Percentiles rank a stretch among this genome's conserved stretches.
phyloP scores from a whole-genome alignment of 1,284 basidiomycete genomes.

The Malassezia obtusa region DNA sequence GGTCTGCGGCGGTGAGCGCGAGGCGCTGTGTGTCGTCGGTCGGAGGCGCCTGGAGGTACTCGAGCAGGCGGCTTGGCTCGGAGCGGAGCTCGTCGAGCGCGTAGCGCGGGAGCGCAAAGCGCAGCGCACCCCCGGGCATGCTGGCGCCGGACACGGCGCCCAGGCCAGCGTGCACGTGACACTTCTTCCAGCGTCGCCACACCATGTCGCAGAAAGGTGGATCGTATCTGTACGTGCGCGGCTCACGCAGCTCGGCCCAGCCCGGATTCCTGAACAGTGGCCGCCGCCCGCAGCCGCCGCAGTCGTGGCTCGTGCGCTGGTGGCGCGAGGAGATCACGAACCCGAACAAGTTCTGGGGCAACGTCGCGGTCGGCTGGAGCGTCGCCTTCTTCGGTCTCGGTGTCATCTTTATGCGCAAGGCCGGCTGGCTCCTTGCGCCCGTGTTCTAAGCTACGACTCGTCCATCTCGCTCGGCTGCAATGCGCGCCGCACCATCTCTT shows the following conservation, averaged over 20 bases:
- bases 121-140: neutral
- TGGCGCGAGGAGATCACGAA: conserved; percentile 26
- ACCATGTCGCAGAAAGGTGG: conserved; percentile 14
- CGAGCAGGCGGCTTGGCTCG: neutral
- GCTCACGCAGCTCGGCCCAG: conserved; percentile 14
- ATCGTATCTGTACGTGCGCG: conserved; percentile 15
- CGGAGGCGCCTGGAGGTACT: conserved; percentile 7
- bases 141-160: neutral
- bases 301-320: conserved; percentile 14
- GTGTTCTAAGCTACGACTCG: conserved; percentile 22
- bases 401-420: conserved; percentile 32
- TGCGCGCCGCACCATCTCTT: conserved; percentile 14
- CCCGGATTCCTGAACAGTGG: conserved; percentile 13
- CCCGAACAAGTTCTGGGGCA: conserved; percentile 39
- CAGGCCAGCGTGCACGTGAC: conserved; percentile 8
- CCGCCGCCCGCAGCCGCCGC: neutral
- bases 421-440: conserved; percentile 32
- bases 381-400: conserved; percentile 32
- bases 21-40: neutral
- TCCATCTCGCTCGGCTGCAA: neutral
- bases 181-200: neutral
- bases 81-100: neutral
- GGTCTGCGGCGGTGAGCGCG: conserved; percentile 2
- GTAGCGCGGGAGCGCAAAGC: neutral
- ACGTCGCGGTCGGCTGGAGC: conserved; percentile 37